Evolutionary conservation across 2,329 filamentous ascomycete genomes (phyloP).

Genomic region (Ophiostoma sp.): DNA sequence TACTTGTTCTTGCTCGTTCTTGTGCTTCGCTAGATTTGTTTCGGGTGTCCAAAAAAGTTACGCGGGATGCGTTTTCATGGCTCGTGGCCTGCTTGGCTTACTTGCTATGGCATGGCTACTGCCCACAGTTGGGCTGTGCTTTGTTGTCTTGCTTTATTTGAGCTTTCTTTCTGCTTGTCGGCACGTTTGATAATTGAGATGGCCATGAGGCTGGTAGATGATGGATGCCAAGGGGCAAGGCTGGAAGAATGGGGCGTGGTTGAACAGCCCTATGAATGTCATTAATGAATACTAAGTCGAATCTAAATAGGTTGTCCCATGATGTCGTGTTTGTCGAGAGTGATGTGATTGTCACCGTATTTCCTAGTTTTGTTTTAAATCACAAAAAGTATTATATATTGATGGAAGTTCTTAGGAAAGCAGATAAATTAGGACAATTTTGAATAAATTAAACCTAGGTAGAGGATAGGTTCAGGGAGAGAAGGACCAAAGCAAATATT

Average conservation of each 20-base stretch:
- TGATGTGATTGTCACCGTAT: background rate
- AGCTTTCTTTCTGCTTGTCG: constrained; percentile 3
- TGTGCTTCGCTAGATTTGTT: background rate
- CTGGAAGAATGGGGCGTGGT: background rate
- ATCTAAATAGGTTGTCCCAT: background rate
- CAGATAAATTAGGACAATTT: too few species aligned
- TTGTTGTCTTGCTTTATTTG: background rate
- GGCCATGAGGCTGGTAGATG: background rate
- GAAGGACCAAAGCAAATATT: background rate
- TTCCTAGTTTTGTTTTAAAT: background rate
- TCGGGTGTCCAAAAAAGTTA: constrained; percentile 5
- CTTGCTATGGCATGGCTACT: background rate
- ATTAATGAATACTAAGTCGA: background rate
- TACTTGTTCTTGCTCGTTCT: background rate
- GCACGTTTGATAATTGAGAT: background rate
- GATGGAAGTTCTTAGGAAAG: too few species aligned
- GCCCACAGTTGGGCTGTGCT: background rate
- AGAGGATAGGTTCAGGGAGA: too few species aligned
- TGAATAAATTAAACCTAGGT: too few species aligned
- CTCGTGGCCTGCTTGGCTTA: background rate
- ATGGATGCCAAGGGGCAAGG: background rate
- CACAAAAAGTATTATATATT: background rate
- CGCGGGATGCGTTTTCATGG: background rate
- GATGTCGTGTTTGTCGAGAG: background rate
- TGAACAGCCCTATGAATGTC: constrained; percentile 7